Conservation (phyloP, 257 asterid species). For the Sherardia arvensis region DNA sequence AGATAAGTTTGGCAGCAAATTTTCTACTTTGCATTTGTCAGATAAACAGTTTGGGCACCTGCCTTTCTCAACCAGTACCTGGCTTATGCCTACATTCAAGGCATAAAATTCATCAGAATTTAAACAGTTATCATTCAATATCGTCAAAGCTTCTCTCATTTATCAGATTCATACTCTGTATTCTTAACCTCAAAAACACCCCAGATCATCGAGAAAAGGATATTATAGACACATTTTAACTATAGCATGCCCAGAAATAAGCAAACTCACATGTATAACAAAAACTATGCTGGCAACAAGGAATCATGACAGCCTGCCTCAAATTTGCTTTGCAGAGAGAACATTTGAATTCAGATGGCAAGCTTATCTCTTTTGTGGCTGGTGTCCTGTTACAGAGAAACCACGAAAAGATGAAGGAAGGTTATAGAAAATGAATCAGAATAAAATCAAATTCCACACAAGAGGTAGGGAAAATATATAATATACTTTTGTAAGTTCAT, state of each 20-base stretch:
- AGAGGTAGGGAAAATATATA: not conserved
- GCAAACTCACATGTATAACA: constrained; percentile 73
- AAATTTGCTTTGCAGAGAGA: constrained; percentile 58
- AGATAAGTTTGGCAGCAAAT: constrained; percentile 80
- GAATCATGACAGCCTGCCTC: constrained; percentile 91
- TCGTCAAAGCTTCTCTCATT: not conserved
- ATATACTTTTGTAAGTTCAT: constrained; percentile 39
- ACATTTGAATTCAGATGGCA: constrained; percentile 69
- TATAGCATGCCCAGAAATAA: constrained; percentile 4
- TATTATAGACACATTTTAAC: constrained; percentile 4
- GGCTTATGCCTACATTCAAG: constrained; percentile 49
- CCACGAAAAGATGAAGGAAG: constrained; percentile 28
- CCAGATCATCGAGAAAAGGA: not conserved
- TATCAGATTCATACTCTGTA: not conserved
- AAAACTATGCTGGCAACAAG: constrained; percentile 96
- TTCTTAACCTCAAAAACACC: not conserved
- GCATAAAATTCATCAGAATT: constrained; percentile 2
- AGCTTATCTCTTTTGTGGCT: constrained; percentile 21
- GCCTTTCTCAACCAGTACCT: constrained; percentile 49
- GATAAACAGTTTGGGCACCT: constrained; percentile 86
- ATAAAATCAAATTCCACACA: not conserved
- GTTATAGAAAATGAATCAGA: constrained; percentile 7
- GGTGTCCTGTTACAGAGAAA: constrained; percentile 28
- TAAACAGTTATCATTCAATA: not conserved
- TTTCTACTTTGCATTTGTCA: constrained; percentile 43